Percentiles rank a stretch among this genome's conserved stretches.
Conservation (phyloP, 163 green algal species). For the Prototheca cutis region DNA sequence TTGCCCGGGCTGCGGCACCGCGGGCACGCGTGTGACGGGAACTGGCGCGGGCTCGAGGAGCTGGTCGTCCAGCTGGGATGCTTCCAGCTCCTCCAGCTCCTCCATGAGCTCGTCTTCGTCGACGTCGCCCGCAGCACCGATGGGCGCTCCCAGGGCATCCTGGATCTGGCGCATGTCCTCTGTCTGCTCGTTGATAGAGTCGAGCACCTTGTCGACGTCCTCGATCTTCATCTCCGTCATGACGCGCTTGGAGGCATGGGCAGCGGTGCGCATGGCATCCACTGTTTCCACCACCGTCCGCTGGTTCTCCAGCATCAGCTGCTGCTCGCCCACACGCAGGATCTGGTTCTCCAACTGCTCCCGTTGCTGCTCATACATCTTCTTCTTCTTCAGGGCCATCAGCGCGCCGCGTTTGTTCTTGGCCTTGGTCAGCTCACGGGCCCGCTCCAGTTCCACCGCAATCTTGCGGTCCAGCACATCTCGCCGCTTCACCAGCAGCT, state of each 20-base stretch:
- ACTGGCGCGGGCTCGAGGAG: conserved; percentile 55
- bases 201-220: conserved; percentile 89
- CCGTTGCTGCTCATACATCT: conserved; percentile 59
- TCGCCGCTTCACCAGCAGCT: conserved; percentile 85
- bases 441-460: conserved; percentile 70
- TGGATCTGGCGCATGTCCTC: conserved; percentile 88
- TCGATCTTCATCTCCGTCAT: conserved; percentile 87
- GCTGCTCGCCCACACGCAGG: conserved; percentile 82
- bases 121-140: conserved; percentile 57
- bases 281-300: conserved; percentile 77
- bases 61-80: conserved; percentile 60
- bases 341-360: conserved; percentile 74
- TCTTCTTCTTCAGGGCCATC: conserved; percentile 73
- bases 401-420: conserved; percentile 84
- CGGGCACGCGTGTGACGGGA: conserved; percentile 26
- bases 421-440: conserved; percentile 63
- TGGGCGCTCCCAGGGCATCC: conserved; percentile 68
- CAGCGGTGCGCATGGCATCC: conserved; percentile 60
- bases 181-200: conserved; percentile 87
- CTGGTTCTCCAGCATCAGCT: conserved; percentile 84
- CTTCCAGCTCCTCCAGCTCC: conserved; percentile 67
- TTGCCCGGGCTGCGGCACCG: background rate
- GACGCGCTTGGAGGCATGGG: conserved; percentile 67
- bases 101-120: conserved; percentile 82
- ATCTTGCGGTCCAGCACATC: conserved; percentile 82